Evolutionary conservation across 441 rosid species (phyloP), one percentile per base, ranked within the genome.

Genomic region (Erysimum pusillum): DNA sequence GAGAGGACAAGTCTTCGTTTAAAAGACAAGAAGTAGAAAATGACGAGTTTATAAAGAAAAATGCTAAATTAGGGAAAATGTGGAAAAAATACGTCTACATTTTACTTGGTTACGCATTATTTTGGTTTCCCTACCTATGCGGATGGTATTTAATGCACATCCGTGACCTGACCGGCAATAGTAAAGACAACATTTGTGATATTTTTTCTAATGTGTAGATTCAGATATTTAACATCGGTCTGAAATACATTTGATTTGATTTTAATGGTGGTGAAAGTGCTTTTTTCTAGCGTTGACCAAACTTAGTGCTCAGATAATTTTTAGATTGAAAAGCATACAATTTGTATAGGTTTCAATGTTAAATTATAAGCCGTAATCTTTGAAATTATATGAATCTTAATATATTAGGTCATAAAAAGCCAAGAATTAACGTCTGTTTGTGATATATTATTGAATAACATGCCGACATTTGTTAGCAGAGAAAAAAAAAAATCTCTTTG

Each of bases 131-230:
- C 67, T 64, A 57, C 62, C 62, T 63, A 32, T 57, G 31, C 46
- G 38, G 76, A 64, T 59, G 6, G 32, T 48, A 28, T 48, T 77
- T 38, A 77, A 57, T 77, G 80, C 67, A 31, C 10, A 56, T 18
- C 70, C 76, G 72, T 77, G 80, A 64, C 76, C 62, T 71, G 22
- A 77, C 76, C 80, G 38, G 67, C 62, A 70, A 71, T 25, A 42
- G 36, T 71, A 44, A 71, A 56, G 54, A 38, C 67, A 10, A 48
- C 25, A 9, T 17, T 57, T 42, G 49, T 1, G 49, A 53, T 62
- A 12, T 61, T 42, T 69, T 10, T 51, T 7, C n/a, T n/a, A n/a
- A n/a, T 18, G n/a, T 22, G 25, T 39, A 17, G 17, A 17, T 67
- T 67, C 20, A 28, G 18, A 20, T 34, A 34, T 67, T 20, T 45